Conservation (phyloP, 2,329 filamentous ascomycete species). For the Hypoxylon sp. region DNA sequence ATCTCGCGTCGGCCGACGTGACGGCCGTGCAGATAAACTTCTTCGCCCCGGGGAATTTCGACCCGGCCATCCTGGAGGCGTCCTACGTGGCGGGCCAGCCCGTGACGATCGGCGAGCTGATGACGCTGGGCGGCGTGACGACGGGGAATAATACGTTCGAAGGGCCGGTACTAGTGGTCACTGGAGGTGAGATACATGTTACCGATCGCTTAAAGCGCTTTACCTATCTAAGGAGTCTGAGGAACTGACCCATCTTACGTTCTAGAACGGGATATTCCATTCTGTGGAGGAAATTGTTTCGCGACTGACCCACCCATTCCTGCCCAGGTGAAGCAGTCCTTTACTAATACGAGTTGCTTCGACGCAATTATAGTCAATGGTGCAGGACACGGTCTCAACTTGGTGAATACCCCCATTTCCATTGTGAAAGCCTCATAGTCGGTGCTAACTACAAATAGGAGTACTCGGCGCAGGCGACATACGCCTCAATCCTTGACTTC, state of each 20-base stretch:
- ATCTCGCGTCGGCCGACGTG: conserved; percentile 64
- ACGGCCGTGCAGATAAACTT: conserved; percentile 68
- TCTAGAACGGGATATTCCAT: conserved; percentile 65
- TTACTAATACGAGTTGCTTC: conserved; percentile 64
- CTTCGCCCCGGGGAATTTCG: conserved; percentile 68
- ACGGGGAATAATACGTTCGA: conserved; percentile 58
- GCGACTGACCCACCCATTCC: conserved; percentile 62
- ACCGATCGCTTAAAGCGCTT: neutral
- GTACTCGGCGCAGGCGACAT: conserved; percentile 56
- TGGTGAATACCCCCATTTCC: conserved; percentile 51
- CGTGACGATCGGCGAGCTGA: conserved; percentile 70
- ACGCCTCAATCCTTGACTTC: conserved; percentile 58
- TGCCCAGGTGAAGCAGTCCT: conserved; percentile 56
- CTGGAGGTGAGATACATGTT: conserved; percentile 57
- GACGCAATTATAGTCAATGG: conserved; percentile 68
- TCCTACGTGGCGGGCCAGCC: conserved; percentile 68
- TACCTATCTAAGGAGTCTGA: neutral
- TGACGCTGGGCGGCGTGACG: conserved; percentile 65
- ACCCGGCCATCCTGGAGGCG: conserved; percentile 65
- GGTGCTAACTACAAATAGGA: conserved; percentile 16
- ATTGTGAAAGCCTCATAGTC: neutral
- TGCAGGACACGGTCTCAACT: conserved; percentile 67
- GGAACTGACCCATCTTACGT: neutral
- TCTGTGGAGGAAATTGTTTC: conserved; percentile 74
- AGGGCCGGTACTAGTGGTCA: conserved; percentile 72